phyloP scores from a whole-genome alignment of 2,329 filamentous ascomycete genomes.

The Ceratocystis harringtonii region DNA sequence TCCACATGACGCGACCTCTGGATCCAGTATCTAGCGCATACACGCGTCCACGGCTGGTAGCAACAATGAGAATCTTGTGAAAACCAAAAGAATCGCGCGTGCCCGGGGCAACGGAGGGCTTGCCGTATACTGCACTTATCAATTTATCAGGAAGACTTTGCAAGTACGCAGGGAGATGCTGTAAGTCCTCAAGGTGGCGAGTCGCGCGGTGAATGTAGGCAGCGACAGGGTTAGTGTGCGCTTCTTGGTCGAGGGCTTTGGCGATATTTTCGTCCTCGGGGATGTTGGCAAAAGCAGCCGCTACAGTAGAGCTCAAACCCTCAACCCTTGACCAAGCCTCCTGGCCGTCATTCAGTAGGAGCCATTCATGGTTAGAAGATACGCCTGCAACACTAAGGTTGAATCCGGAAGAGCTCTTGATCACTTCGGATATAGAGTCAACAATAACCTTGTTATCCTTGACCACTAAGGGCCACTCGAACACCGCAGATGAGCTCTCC shows the following conservation, averaged over 20 bases:
- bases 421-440: conserved; percentile 67
- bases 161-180: conserved; percentile 60
- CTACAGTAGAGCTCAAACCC: conserved; percentile 62
- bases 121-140: conserved; percentile 47
- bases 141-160: conserved; percentile 53
- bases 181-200: conserved; percentile 65
- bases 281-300: conserved; percentile 67
- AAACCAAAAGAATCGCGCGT: conserved; percentile 72
- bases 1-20: conserved; percentile 64
- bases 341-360: conserved; percentile 69
- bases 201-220: conserved; percentile 82
- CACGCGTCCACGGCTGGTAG: conserved; percentile 62
- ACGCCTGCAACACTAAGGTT: conserved; percentile 59
- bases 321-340: conserved; percentile 69
- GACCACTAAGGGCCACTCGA: conserved; percentile 50
- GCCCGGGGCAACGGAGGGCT: conserved; percentile 28
- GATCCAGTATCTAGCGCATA: conserved; percentile 66
- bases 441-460: conserved; percentile 34
- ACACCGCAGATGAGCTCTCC: conserved; percentile 58
- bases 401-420: conserved; percentile 50
- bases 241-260: conserved; percentile 70
- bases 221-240: conserved; percentile 59
- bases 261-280: conserved; percentile 59
- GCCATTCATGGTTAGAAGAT: conserved; percentile 51
- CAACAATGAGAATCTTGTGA: conserved; percentile 68